Evolutionary conservation across 208 protist genomes (phyloP).

Genomic region (Wallacemonas sp.): DNA sequence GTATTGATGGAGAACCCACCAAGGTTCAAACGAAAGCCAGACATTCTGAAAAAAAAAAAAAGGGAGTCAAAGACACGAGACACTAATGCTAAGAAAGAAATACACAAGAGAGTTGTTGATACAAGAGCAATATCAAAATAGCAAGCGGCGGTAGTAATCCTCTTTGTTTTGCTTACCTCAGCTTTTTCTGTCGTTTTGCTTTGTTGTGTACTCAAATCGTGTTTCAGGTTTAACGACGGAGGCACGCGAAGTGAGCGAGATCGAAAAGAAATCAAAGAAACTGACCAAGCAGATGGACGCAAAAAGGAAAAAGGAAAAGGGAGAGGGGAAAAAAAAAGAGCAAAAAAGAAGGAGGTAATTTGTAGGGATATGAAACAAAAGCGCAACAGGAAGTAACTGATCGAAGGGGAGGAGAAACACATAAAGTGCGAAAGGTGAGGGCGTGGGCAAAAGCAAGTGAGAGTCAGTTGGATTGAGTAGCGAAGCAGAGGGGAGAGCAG

Average conservation of each 20-base stretch:
- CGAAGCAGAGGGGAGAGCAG: no score
- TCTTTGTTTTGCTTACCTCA: no score
- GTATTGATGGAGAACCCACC: no score
- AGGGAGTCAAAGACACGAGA: neutral
- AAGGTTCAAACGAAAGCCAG: constrained; percentile 25
- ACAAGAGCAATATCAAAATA: neutral
- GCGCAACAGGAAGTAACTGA: neutral
- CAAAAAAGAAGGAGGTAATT: neutral
- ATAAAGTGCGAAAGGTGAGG: neutral
- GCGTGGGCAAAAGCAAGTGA: no score
- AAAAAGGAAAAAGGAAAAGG: constrained; percentile 1
- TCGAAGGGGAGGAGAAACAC: neutral
- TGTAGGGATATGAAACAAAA: neutral
- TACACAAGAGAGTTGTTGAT: neutral
- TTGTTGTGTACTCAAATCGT: no score
- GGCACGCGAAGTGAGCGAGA: no score
- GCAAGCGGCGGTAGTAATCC: no score
- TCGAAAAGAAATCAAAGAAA: no score
- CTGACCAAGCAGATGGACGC: neutral
- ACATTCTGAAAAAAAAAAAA: neutral
- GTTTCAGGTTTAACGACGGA: no score
- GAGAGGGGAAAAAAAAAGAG: constrained; percentile 2
- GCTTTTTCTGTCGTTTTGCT: no score
- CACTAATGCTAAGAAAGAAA: neutral
- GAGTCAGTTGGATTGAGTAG: no score